These are phyloP conservation scores for Chalaropsis ovoidea DNA, from an alignment of 2,329 filamentous ascomycete species.

Conservation along the genomic window DNA sequence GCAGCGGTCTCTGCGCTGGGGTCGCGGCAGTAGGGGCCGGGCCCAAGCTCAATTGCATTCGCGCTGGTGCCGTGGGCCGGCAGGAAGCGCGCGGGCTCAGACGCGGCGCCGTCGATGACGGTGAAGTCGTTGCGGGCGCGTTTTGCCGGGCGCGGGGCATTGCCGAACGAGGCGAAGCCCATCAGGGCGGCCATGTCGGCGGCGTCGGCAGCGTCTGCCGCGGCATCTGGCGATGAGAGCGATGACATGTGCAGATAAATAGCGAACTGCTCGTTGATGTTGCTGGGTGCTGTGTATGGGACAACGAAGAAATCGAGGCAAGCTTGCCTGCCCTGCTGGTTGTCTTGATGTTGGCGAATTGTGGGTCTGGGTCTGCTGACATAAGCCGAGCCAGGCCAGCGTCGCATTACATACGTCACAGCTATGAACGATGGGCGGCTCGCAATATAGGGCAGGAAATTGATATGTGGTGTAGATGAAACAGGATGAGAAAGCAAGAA, in stretches of 20 bases:
- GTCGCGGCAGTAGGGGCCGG: not conserved
- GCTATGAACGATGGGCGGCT: not conserved
- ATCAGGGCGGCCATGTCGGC: constrained; percentile 55
- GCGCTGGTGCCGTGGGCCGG: not conserved
- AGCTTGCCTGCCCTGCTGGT: no score
- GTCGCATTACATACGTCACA: not conserved
- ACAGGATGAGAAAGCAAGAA: not conserved
- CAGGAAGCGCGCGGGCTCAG: not conserved
- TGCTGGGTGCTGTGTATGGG: not conserved
- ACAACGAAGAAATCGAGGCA: not conserved
- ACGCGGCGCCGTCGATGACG: constrained; percentile 11
- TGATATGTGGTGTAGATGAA: not conserved
- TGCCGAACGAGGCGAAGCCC: constrained; percentile 65
- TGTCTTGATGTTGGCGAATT: not conserved
- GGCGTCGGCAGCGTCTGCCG: constrained; percentile 43
- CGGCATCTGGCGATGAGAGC: constrained; percentile 32
- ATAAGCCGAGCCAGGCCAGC: constrained; percentile 7
- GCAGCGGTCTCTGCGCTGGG: not conserved
- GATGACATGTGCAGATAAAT: not conserved
- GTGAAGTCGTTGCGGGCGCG: constrained; percentile 37
- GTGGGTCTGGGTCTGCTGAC: constrained; percentile 21
- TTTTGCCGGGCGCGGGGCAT: constrained; percentile 48
- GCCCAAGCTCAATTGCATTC: constrained; percentile 3
- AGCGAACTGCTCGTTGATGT: no score
- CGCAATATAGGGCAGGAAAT: not conserved